phyloP scores from a whole-genome alignment of 148 eudicot genomes.

The Vaccinium vitisidaea region DNA sequence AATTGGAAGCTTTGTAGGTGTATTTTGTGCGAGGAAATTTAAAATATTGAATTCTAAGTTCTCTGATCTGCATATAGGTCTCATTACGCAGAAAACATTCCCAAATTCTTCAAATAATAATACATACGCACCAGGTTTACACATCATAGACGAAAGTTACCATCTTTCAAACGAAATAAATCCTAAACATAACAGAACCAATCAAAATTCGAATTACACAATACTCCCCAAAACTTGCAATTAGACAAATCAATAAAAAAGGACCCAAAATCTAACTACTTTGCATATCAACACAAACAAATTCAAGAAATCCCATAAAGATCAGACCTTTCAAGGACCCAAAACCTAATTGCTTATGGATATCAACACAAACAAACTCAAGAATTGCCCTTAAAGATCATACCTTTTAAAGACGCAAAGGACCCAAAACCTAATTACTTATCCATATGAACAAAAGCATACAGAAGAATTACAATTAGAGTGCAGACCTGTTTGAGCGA shows the following conservation, averaged over 20 bases:
- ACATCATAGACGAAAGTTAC: neutral
- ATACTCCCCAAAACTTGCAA: neutral
- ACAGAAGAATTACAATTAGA: neutral
- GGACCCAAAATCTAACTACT: neutral
- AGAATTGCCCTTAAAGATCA: neutral
- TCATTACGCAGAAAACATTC: neutral
- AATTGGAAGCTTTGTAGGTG: too few species aligned
- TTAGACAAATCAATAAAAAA: neutral
- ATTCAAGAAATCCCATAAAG: neutral
- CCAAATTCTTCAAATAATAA: neutral
- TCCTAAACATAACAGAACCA: neutral
- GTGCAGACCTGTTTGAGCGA: slow-evolving; percentile 71
- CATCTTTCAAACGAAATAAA: neutral
- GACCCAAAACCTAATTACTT: neutral
- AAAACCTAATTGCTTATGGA: neutral
- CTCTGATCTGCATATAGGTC: neutral
- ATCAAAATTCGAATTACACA: neutral
- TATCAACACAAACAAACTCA: neutral
- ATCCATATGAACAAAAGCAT: neutral
- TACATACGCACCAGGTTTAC: neutral
- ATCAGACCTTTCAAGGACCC: neutral
- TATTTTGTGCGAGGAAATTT: neutral
- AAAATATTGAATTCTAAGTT: neutral
- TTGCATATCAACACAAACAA: neutral
- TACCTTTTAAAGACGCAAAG: neutral